These are phyloP conservation scores for Arthromyces matolae DNA, from an alignment of 768 basidiomycete species.

Conservation along the genomic window DNA sequence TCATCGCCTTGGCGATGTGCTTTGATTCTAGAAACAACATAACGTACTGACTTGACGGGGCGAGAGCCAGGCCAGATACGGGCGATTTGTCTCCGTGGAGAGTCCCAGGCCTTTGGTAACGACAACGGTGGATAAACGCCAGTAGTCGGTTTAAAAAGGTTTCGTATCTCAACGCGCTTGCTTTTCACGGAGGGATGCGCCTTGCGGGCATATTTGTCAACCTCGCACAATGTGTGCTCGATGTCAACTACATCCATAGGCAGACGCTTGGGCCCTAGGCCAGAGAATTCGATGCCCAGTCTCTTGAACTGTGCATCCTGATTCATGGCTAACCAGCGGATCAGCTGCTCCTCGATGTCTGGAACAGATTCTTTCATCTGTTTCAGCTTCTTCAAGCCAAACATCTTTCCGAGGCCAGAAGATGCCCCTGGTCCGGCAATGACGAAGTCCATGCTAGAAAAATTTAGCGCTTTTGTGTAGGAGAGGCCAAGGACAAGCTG, in stretches of 20 bases:
- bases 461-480: slow-evolving; percentile 56
- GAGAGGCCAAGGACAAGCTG: slow-evolving; percentile 62
- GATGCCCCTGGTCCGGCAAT: slow-evolving; percentile 63
- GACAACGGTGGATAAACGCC: slow-evolving; percentile 23
- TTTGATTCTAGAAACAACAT: slow-evolving; percentile 33
- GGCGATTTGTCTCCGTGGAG: slow-evolving; percentile 36
- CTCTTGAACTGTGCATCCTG: slow-evolving; percentile 62
- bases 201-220: slow-evolving; percentile 72
- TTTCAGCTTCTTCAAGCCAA: slow-evolving; percentile 39
- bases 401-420: slow-evolving; percentile 67
- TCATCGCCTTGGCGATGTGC: slow-evolving; percentile 34
- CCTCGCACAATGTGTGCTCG: slow-evolving; percentile 77
- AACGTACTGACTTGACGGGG: slow-evolving; percentile 42
- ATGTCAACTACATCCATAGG: slow-evolving; percentile 67
- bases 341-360: slow-evolving; percentile 51
- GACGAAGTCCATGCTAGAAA: slow-evolving; percentile 67
- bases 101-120: slow-evolving; percentile 56
- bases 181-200: slow-evolving; percentile 45
- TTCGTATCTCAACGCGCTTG: slow-evolving; percentile 35
- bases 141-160: slow-evolving; percentile 32
- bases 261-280: slow-evolving; percentile 43
- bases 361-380: slow-evolving; percentile 25
- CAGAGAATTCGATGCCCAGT: slow-evolving; percentile 49
- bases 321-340: slow-evolving; percentile 58
- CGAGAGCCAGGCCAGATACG: slow-evolving; percentile 38